Evolutionary conservation across 1,284 basidiomycete genomes (phyloP).

Genomic region (Leccinum pachyderme): DNA sequence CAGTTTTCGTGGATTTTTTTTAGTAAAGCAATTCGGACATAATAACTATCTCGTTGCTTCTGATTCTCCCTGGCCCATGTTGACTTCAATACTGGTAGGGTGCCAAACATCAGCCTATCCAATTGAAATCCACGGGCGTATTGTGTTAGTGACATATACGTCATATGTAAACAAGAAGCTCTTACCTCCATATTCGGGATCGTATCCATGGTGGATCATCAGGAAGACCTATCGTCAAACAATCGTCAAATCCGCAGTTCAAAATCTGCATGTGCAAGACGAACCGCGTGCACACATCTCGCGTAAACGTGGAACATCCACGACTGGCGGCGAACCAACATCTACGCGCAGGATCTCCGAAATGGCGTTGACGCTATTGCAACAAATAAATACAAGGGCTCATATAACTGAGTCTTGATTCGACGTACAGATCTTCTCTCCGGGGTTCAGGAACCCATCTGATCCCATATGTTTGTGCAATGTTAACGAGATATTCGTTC

Average conservation of each 20-base stretch:
- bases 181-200: slow-evolving; percentile 72
- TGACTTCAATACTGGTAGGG: slow-evolving; percentile 54
- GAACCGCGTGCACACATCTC: slow-evolving; percentile 58
- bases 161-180: not conserved
- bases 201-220: slow-evolving; percentile 70
- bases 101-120: slow-evolving; percentile 59
- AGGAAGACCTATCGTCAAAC: slow-evolving; percentile 53
- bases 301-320: slow-evolving; percentile 57
- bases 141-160: not conserved
- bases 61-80: slow-evolving; percentile 55
- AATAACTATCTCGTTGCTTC: slow-evolving; percentile 67
- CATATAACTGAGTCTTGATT: not conserved
- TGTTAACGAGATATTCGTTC: slow-evolving; percentile 52
- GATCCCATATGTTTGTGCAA: slow-evolving; percentile 54
- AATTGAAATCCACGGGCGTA: slow-evolving; percentile 5
- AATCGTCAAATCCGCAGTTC: slow-evolving; percentile 4
- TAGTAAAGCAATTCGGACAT: slow-evolving; percentile 45
- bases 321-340: slow-evolving; percentile 43
- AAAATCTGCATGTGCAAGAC: slow-evolving; percentile 8
- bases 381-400: not conserved
- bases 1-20: not conserved
- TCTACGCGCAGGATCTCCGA: slow-evolving; percentile 55
- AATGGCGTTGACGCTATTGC: slow-evolving; percentile 47
- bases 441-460: slow-evolving; percentile 61
- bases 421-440: slow-evolving; percentile 59